A percentile compares a stretch with the other conserved stretches of the same genome.
Conservation (phyloP, 116 monocot species). For the Posidonia oceanica region DNA sequence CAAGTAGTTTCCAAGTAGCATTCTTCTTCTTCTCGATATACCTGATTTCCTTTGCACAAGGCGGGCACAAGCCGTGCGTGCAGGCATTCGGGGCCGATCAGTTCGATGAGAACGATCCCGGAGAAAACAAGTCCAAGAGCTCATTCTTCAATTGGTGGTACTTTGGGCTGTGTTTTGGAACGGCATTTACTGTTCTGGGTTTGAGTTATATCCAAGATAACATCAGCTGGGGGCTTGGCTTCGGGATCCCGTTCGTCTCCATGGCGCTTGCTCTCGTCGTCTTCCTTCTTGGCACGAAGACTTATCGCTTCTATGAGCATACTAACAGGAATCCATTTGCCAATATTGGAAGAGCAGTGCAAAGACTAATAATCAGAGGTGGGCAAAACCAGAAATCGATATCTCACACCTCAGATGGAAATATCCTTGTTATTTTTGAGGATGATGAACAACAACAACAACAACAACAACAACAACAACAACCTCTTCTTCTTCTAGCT, state of each 20-base stretch:
- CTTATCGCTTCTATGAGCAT: constrained; percentile 32
- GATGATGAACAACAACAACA: background rate
- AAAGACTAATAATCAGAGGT: background rate
- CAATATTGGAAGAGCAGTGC: background rate
- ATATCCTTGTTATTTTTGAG: too few species aligned
- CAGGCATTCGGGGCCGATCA: constrained; percentile 71
- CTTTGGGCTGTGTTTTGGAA: constrained; percentile 31
- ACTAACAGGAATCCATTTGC: background rate
- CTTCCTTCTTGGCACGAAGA: constrained; percentile 42
- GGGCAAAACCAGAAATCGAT: background rate
- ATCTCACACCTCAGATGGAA: background rate
- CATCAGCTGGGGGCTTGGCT: constrained; percentile 66
- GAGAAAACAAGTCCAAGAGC: constrained; percentile 26
- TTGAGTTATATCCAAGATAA: constrained; percentile 67
- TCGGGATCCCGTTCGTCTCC: constrained; percentile 46
- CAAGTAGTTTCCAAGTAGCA: constrained; percentile 13
- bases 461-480: background rate
- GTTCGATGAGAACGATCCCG: constrained; percentile 40
- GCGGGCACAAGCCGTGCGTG: constrained; percentile 49
- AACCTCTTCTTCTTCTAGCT: background rate
- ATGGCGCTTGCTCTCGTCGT: constrained; percentile 37
- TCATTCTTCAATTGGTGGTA: constrained; percentile 91
- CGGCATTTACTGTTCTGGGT: constrained; percentile 1
- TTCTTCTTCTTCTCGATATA: constrained; percentile 60
- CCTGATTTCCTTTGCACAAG: constrained; percentile 37